Percentiles rank a stretch among this genome's conserved stretches.
Conservation (phyloP, 257 asterid species). For the Solanum peruvianum region DNA sequence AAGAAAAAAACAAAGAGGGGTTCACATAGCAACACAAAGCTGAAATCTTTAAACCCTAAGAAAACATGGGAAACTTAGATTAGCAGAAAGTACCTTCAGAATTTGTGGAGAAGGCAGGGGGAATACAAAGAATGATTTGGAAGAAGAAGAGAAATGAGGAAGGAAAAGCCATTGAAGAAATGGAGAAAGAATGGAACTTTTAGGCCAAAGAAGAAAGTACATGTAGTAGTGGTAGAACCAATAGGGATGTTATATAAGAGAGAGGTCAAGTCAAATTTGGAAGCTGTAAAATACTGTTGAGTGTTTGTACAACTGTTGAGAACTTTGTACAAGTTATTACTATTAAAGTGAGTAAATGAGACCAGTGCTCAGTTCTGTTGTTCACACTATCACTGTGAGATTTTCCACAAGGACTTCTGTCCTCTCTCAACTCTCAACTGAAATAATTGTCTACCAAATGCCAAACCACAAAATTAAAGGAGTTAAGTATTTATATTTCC, state of each 20-base stretch:
- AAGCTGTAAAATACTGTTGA: neutral
- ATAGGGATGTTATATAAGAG: neutral
- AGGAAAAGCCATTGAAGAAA: conserved; percentile 35
- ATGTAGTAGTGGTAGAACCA: neutral
- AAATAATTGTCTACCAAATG: neutral
- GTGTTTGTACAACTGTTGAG: neutral
- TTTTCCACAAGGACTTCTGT: neutral
- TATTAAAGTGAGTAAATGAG: neutral
- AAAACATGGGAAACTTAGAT: neutral
- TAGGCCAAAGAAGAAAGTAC: neutral
- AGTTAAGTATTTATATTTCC: neutral
- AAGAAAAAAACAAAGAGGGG: neutral
- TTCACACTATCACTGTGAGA: neutral
- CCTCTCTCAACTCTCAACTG: neutral
- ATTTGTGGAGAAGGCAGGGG: conserved; percentile 41
- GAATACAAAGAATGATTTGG: conserved; percentile 20
- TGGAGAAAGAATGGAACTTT: neutral
- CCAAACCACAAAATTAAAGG: neutral
- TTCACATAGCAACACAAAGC: neutral
- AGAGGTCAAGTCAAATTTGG: conserved; percentile 33
- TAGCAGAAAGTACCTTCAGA: conserved; percentile 42
- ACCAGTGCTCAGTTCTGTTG: neutral
- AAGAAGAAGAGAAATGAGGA: conserved; percentile 13
- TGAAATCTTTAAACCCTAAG: neutral
- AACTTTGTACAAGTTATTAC: neutral